Conservation (phyloP, 352 stramenopile species). For the Pythium angustatum region DNA sequence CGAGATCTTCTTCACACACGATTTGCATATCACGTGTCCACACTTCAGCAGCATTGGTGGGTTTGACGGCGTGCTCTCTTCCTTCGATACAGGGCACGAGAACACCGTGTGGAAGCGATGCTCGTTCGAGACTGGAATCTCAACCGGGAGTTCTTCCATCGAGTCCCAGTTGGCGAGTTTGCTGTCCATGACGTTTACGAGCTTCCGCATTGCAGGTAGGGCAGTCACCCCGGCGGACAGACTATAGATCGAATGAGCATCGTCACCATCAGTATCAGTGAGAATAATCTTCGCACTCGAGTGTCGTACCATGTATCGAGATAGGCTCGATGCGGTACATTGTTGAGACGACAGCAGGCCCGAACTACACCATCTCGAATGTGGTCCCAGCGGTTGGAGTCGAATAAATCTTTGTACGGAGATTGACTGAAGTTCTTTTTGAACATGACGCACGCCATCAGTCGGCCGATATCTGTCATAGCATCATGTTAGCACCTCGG, state of each 20-base stretch:
- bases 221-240: slow-evolving; percentile 70
- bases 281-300: too few relatives aligned
- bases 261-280: slow-evolving; percentile 8
- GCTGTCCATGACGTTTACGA: slow-evolving; percentile 75
- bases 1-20: slow-evolving; percentile 81
- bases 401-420: slow-evolving; percentile 80
- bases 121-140: slow-evolving; percentile 79
- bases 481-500: background rate
- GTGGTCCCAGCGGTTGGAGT: slow-evolving; percentile 65
- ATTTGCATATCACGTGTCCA: slow-evolving; percentile 81
- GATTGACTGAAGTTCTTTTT: slow-evolving; percentile 71
- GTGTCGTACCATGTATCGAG: slow-evolving; percentile 64
- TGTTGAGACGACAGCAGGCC: slow-evolving; percentile 72
- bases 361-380: slow-evolving; percentile 69
- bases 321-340: slow-evolving; percentile 71
- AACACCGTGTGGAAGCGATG: slow-evolving; percentile 88
- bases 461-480: slow-evolving; percentile 55
- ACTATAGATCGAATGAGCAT: too few relatives aligned
- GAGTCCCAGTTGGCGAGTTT: slow-evolving; percentile 75
- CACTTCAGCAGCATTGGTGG: slow-evolving; percentile 87
- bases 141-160: slow-evolving; percentile 77
- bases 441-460: slow-evolving; percentile 85
- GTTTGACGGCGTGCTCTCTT: slow-evolving; percentile 83
- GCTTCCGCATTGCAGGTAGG: slow-evolving; percentile 76
- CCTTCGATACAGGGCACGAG: slow-evolving; percentile 84